phyloP scores from a whole-genome alignment of 495 filamentous ascomycete genomes.

The Daldinia concentrica region DNA sequence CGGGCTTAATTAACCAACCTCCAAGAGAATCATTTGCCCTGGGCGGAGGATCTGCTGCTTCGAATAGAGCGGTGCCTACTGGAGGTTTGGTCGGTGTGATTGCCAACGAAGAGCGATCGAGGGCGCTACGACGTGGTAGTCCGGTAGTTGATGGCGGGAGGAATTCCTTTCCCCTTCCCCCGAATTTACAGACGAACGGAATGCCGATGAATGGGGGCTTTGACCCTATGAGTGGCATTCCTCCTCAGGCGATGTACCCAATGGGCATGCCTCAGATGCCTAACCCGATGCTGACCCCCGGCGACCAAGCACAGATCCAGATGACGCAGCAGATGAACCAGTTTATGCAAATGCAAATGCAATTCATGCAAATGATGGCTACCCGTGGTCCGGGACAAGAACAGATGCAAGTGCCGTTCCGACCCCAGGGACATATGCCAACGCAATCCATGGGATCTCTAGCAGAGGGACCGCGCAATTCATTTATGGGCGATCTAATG shows the following conservation, averaged over 20 bases:
- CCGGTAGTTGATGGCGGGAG: constrained; percentile 64
- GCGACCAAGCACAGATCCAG: constrained; percentile 81
- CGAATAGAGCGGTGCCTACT: constrained; percentile 56
- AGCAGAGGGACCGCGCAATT: constrained; percentile 54
- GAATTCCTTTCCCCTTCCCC: constrained; percentile 28
- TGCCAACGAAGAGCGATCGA: constrained; percentile 79
- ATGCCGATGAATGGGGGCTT: constrained; percentile 52
- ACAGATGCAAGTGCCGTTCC: constrained; percentile 41
- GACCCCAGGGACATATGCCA: constrained; percentile 49
- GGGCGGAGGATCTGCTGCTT: constrained; percentile 67
- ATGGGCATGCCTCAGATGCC: constrained; percentile 52
- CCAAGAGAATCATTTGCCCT: constrained; percentile 81
- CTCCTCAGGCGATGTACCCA: constrained; percentile 60
- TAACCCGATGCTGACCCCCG: constrained; percentile 61
- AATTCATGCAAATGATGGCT: constrained; percentile 85
- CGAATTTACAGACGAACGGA: constrained; percentile 32
- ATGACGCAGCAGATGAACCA: constrained; percentile 88
- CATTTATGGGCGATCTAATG: constrained; percentile 53
- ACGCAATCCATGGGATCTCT: constrained; percentile 48
- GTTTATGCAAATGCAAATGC: constrained; percentile 95
- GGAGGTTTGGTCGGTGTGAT: constrained; percentile 93
- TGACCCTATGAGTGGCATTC: constrained; percentile 58
- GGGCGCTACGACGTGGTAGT: constrained; percentile 80
- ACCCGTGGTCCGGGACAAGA: constrained; percentile 41
- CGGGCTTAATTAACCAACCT: constrained; percentile 76